Evolutionary conservation across 1,284 basidiomycete species (phyloP).

Genomic region (Malassezia yamatoensis): DNA sequence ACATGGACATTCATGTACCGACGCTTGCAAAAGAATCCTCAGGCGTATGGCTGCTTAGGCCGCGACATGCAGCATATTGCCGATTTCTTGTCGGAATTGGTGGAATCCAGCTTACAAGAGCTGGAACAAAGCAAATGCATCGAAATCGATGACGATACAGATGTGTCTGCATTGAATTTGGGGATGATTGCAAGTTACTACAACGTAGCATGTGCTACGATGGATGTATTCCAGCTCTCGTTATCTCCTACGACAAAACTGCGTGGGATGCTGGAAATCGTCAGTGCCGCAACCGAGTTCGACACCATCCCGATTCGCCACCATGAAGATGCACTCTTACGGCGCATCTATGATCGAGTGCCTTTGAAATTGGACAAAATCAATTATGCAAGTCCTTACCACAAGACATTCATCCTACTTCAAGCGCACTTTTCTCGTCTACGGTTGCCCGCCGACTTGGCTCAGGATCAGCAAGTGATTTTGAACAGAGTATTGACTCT

Average conservation of each 20-base stretch:
- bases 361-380: slow-evolving; percentile 77
- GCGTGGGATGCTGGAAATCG: slow-evolving; percentile 89
- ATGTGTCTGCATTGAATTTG: slow-evolving; percentile 50
- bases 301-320: slow-evolving; percentile 87
- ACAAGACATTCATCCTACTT: slow-evolving; percentile 93
- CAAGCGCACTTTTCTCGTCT: slow-evolving; percentile 94
- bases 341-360: slow-evolving; percentile 88
- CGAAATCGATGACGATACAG: slow-evolving; percentile 60
- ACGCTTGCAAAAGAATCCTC: slow-evolving; percentile 76
- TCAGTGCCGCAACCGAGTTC: slow-evolving; percentile 91
- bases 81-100: slow-evolving; percentile 68
- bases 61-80: slow-evolving; percentile 39
- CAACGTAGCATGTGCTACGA: slow-evolving; percentile 70
- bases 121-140: slow-evolving; percentile 92
- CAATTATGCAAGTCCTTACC: slow-evolving; percentile 86
- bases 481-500: slow-evolving; percentile 76
- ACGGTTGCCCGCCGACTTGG: slow-evolving; percentile 80
- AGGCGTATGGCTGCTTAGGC: slow-evolving; percentile 44
- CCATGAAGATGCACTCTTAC: slow-evolving; percentile 41
- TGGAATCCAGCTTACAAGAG: slow-evolving; percentile 83
- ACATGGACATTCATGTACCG: slow-evolving; percentile 96
- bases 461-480: slow-evolving; percentile 75
- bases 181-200: slow-evolving; percentile 54
- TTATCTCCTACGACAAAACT: slow-evolving; percentile 94
- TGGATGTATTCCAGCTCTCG: slow-evolving; percentile 91